Conservation (phyloP, 257 asterid species). For the Apocynum venetum region DNA sequence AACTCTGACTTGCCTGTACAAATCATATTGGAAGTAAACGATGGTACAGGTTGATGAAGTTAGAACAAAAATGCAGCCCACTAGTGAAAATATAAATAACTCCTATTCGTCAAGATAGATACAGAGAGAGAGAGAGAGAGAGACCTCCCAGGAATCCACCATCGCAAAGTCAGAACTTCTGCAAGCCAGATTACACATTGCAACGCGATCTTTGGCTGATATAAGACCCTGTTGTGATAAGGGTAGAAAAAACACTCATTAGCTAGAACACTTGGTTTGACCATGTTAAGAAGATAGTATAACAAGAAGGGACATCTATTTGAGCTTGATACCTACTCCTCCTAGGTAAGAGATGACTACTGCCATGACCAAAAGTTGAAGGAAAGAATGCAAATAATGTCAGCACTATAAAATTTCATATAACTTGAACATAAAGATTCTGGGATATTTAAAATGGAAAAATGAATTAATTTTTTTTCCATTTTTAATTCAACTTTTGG, state of each 20-base stretch:
- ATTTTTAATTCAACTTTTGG: neutral
- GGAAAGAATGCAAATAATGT: neutral
- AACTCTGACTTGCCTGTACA: constrained; percentile 70
- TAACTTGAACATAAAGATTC: neutral
- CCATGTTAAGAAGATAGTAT: neutral
- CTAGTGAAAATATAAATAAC: neutral
- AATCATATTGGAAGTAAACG: neutral
- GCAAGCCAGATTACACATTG: constrained; percentile 81
- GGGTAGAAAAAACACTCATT: neutral
- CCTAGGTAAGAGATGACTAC: neutral
- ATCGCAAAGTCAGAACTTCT: constrained; percentile 80
- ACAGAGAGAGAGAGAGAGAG: neutral
- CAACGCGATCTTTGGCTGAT: constrained; percentile 66
- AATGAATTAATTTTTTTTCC: neutral
- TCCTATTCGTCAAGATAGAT: neutral
- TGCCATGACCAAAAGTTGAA: neutral
- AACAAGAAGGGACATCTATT: neutral
- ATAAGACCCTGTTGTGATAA: constrained; percentile 54
- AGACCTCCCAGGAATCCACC: constrained; percentile 96
- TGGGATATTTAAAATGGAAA: neutral
- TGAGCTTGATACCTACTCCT: neutral
- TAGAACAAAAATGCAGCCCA: neutral
- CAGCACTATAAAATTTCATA: neutral
- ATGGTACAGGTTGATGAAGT: neutral
- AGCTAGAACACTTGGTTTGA: neutral